Conservation (phyloP, 345 rosid species). For the Pugionium cornutum region DNA sequence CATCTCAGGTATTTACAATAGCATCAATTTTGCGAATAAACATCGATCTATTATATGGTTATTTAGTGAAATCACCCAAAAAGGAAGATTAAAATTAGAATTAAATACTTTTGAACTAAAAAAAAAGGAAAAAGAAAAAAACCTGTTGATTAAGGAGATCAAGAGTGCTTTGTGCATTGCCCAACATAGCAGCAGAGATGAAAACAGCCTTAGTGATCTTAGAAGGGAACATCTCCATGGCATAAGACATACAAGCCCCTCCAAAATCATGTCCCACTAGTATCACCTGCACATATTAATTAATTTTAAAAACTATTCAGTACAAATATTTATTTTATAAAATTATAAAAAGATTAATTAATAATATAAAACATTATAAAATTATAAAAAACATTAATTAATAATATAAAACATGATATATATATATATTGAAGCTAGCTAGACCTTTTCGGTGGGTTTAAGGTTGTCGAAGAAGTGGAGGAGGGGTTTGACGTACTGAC, state of each 20-base stretch:
- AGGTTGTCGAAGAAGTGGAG: slow-evolving; percentile 74
- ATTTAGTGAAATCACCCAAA: too few species aligned
- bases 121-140: not conserved
- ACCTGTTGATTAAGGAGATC: slow-evolving; percentile 82
- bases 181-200: slow-evolving; percentile 87
- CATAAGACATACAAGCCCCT: slow-evolving; percentile 84
- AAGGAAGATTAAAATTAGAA: too few species aligned
- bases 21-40: too few species aligned
- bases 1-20: too few species aligned
- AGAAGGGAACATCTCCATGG: slow-evolving; percentile 79
- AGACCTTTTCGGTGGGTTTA: slow-evolving; percentile 77
- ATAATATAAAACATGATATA: too few species aligned
- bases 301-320: too few species aligned
- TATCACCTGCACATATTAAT: slow-evolving; percentile 57
- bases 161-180: slow-evolving; percentile 71
- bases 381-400: not conserved
- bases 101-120: too few species aligned
- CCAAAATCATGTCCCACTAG: slow-evolving; percentile 98
- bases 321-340: not conserved
- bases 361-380: not conserved
- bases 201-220: slow-evolving; percentile 81
- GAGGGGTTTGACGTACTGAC: slow-evolving; percentile 89
- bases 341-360: not conserved
- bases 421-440: not conserved
- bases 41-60: too few species aligned